Conservation (phyloP, 2,329 filamentous ascomycete species). For the Epichloe baconii region DNA sequence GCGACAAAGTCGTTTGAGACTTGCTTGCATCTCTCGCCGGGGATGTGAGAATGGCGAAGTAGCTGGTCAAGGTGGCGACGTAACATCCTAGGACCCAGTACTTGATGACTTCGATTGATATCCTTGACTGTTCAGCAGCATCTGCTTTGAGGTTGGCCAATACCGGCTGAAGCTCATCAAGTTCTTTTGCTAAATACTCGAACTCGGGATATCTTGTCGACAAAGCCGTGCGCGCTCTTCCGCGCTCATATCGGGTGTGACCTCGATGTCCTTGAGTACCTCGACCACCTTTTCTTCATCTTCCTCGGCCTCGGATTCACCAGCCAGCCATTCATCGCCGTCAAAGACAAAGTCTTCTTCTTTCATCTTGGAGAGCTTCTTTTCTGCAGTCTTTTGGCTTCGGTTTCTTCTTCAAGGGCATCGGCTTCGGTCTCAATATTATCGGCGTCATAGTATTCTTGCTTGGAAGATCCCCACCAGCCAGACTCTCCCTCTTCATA, state of each 20-base stretch:
- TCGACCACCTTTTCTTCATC: conserved; percentile 61
- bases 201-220: conserved; percentile 84
- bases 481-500: conserved; percentile 45
- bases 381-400: conserved; percentile 82
- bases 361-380: conserved; percentile 77
- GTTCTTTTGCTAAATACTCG: conserved; percentile 70
- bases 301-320: conserved; percentile 35
- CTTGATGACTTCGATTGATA: conserved; percentile 53
- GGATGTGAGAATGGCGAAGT: conserved; percentile 86
- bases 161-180: conserved; percentile 56
- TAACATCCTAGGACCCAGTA: conserved; percentile 76
- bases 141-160: conserved; percentile 45
- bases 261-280: conserved; percentile 69
- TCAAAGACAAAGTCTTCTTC: conserved; percentile 92
- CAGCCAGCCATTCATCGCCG: conserved; percentile 68
- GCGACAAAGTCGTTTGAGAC: conserved; percentile 48
- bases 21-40: conserved; percentile 48
- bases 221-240: conserved; percentile 67
- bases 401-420: conserved; percentile 81
- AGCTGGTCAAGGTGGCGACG: conserved; percentile 76
- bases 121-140: conserved; percentile 37
- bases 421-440: conserved; percentile 48
- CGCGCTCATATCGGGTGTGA: conserved; percentile 64
- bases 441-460: conserved; percentile 90
- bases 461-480: conserved; percentile 78